These are phyloP conservation scores for Kentomonas sorsogonicus DNA, from an alignment of 208 protist species.

Conservation along the genomic window DNA sequence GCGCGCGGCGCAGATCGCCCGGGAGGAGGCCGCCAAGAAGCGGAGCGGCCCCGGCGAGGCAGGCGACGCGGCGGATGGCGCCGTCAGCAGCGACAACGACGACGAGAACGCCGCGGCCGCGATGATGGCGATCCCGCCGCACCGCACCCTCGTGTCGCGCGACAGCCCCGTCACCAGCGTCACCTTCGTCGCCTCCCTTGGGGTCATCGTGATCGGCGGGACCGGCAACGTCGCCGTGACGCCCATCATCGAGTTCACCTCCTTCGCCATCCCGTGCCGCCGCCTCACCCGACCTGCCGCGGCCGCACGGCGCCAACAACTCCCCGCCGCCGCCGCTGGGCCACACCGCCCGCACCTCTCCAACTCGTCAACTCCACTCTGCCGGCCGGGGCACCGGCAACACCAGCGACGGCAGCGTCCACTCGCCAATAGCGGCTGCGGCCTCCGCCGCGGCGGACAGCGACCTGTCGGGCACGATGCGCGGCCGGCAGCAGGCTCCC, in stretches of 20 bases:
- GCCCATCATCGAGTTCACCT: slow-evolving; percentile 35
- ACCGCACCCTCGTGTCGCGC: slow-evolving; percentile 21
- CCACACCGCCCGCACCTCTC: too few relatives aligned
- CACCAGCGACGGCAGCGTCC: too few relatives aligned
- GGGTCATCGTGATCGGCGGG: slow-evolving; percentile 54
- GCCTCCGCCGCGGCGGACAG: too few relatives aligned
- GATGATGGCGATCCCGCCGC: slow-evolving; percentile 7
- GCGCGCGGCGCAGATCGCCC: too few relatives aligned
- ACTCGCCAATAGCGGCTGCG: too few relatives aligned
- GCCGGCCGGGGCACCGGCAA: too few relatives aligned
- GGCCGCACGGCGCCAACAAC: neutral
- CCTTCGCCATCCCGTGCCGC: slow-evolving; percentile 34
- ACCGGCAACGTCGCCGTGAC: slow-evolving; percentile 32
- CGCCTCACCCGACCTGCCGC: slow-evolving; percentile 27
- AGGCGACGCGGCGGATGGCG: too few relatives aligned
- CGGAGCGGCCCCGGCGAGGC: too few relatives aligned
- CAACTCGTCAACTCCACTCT: too few relatives aligned
- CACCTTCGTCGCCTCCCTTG: slow-evolving; percentile 22
- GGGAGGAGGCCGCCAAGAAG: too few relatives aligned
- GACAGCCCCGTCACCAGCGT: slow-evolving; percentile 24
- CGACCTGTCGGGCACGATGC: too few relatives aligned
- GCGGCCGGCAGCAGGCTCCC: too few relatives aligned
- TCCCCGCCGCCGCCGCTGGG: neutral
- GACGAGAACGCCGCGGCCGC: neutral
- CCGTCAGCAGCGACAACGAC: neutral